Percentiles rank a stretch among this genome's conserved stretches.
These are phyloP conservation scores for Hortaea werneckii DNA, from an alignment of 2,329 filamentous ascomycete species.

Conservation along the genomic window DNA sequence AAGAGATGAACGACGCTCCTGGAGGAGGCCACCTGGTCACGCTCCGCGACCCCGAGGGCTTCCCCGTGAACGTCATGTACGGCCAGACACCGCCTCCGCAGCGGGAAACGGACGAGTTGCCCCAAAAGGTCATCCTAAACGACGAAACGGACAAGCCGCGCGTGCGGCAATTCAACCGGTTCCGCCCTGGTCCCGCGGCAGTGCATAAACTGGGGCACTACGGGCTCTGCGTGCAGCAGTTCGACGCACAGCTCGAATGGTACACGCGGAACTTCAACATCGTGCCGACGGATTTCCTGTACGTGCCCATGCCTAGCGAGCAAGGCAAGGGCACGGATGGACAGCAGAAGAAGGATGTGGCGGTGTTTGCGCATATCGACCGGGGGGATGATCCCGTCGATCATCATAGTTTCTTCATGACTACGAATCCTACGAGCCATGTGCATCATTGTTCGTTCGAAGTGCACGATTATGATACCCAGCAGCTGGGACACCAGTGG, in stretches of 20 bases:
- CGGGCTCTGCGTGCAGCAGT: constrained; percentile 30
- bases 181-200: constrained; percentile 38
- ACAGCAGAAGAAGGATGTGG: constrained; percentile 13
- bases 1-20: constrained; percentile 28
- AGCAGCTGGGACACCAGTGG: constrained; percentile 61
- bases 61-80: constrained; percentile 31
- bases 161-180: constrained; percentile 31
- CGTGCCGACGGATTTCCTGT: constrained; percentile 34
- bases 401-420: constrained; percentile 48
- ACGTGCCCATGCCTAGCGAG: constrained; percentile 9
- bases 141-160: constrained; percentile 29
- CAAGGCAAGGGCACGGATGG: constrained; percentile 4
- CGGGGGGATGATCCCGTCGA: constrained; percentile 40
- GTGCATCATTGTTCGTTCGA: constrained; percentile 62
- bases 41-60: constrained; percentile 31
- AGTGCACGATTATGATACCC: constrained; percentile 61
- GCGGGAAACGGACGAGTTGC: constrained; percentile 11
- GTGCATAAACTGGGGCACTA: constrained; percentile 43
- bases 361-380: constrained; percentile 45
- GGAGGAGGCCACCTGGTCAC: constrained; percentile 31
- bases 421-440: constrained; percentile 31
- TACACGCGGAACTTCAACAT: constrained; percentile 40
- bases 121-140: constrained; percentile 27
- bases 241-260: constrained; percentile 18
- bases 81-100: constrained; percentile 23